Conservation (phyloP, 2,329 filamentous ascomycete species). For the Alternaria alternata region DNA sequence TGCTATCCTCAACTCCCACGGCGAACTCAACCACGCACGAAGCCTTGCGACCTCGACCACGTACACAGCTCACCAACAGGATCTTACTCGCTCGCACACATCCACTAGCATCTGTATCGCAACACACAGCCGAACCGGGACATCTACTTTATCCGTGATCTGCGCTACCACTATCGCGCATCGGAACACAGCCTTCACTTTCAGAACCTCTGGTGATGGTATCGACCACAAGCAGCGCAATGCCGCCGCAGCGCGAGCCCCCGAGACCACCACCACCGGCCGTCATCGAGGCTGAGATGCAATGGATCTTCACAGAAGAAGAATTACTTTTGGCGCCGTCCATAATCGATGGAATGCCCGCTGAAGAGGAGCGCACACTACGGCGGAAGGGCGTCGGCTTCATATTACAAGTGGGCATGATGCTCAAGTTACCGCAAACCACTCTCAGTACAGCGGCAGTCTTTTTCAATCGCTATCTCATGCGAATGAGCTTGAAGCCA, state of each 20-base stretch:
- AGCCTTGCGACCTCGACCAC: background rate
- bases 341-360: slow-evolving; percentile 79
- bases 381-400: slow-evolving; percentile 95
- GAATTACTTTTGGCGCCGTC: slow-evolving; percentile 86
- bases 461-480: slow-evolving; percentile 96
- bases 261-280: slow-evolving; percentile 53
- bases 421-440: slow-evolving; percentile 89
- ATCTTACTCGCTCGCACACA: background rate
- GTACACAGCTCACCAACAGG: background rate
- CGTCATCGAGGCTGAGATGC: slow-evolving; percentile 66
- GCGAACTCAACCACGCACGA: background rate
- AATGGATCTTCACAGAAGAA: slow-evolving; percentile 89
- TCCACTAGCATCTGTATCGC: background rate
- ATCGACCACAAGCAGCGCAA: slow-evolving; percentile 31
- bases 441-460: slow-evolving; percentile 91
- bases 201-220: slow-evolving; percentile 35
- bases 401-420: slow-evolving; percentile 90
- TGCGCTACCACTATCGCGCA: background rate
- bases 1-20: background rate
- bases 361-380: slow-evolving; percentile 78
- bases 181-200: background rate
- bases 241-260: slow-evolving; percentile 39
- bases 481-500: slow-evolving; percentile 83
- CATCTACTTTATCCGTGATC: background rate
- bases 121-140: background rate